A percentile compares a stretch with the other conserved stretches of the same genome.
Conservation (phyloP, 352 stramenopile genomes). For the Pythium myriotylum region DNA sequence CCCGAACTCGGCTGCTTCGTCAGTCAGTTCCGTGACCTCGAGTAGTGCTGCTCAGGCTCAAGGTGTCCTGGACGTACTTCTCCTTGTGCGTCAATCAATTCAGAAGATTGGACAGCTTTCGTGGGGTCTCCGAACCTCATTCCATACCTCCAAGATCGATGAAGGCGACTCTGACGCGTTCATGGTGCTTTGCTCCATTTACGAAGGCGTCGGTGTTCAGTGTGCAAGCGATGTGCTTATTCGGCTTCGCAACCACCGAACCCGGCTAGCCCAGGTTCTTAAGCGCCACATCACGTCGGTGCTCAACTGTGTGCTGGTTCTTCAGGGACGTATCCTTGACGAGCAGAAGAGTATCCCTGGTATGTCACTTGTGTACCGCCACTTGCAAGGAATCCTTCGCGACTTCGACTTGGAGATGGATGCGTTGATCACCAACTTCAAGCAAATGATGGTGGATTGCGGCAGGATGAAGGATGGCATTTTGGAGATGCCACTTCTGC, state of each 20-base stretch:
- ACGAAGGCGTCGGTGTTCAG: constrained; percentile 59
- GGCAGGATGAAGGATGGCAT: constrained; percentile 84
- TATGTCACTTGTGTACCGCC: constrained; percentile 77
- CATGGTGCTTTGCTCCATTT: constrained; percentile 87
- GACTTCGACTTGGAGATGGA: constrained; percentile 79
- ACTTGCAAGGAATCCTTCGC: constrained; percentile 52
- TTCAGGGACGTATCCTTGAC: constrained; percentile 75
- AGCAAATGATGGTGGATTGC: constrained; percentile 76
- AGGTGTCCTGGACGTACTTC: constrained; percentile 72
- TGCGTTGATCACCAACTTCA: constrained; percentile 62
- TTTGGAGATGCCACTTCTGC: constrained; percentile 68
- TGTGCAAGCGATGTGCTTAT: constrained; percentile 74
- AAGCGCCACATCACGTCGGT: constrained; percentile 76
- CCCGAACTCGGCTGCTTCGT: constrained; percentile 55
- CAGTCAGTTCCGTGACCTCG: constrained; percentile 54
- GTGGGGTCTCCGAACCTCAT: constrained; percentile 83
- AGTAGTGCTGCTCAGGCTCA: constrained; percentile 50
- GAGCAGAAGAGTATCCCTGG: constrained; percentile 79
- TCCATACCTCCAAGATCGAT: constrained; percentile 82
- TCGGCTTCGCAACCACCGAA: constrained; percentile 72
- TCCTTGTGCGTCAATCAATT: constrained; percentile 86
- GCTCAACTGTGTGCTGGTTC: constrained; percentile 68
- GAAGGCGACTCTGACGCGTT: constrained; percentile 85
- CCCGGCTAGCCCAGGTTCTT: constrained; percentile 64
- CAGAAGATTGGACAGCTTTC: constrained; percentile 82